Percentiles rank a stretch among this genome's conserved stretches.
Evolutionary conservation across 495 filamentous ascomycete species (phyloP).

Genomic region (Clohesyomyces aquaticus): DNA sequence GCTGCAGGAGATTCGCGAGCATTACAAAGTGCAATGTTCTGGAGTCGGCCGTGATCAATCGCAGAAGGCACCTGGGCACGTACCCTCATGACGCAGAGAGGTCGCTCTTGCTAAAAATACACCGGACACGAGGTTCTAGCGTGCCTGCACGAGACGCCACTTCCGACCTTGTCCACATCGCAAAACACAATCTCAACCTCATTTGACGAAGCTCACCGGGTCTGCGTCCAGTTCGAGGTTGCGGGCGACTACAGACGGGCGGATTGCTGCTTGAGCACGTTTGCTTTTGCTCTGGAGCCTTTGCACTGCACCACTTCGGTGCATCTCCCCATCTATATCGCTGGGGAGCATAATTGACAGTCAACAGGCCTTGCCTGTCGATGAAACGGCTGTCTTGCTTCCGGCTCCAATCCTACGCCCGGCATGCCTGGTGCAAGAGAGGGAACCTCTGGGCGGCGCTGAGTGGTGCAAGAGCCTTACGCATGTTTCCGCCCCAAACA

Average conservation of each 20-base stretch:
- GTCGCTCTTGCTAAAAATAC: constrained; percentile 15
- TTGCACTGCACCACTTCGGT: neutral
- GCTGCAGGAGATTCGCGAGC: constrained; percentile 21
- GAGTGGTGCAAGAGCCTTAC: neutral
- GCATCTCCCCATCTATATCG: neutral
- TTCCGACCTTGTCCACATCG: neutral
- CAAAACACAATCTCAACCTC: neutral
- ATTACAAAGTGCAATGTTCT: too few relatives aligned
- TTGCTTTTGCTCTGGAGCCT: neutral
- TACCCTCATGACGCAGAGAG: neutral
- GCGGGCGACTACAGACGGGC: neutral
- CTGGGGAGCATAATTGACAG: too few relatives aligned
- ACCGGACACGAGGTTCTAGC: neutral
- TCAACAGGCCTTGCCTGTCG: too few relatives aligned
- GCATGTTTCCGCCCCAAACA: neutral
- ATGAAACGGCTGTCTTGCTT: too few relatives aligned
- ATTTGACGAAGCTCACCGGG: too few relatives aligned
- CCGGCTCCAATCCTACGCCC: too few relatives aligned
- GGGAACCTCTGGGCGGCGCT: neutral
- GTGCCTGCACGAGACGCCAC: neutral
- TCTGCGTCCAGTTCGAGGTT: too few relatives aligned
- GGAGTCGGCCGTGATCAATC: constrained; percentile 10
- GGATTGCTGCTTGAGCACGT: neutral
- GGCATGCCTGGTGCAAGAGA: neutral
- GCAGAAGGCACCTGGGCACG: too few relatives aligned